Evolutionary conservation across 495 filamentous ascomycete species (phyloP), one percentile per base, ranked within the genome.

Genomic region (Annulohypoxylon moriforme): DNA sequence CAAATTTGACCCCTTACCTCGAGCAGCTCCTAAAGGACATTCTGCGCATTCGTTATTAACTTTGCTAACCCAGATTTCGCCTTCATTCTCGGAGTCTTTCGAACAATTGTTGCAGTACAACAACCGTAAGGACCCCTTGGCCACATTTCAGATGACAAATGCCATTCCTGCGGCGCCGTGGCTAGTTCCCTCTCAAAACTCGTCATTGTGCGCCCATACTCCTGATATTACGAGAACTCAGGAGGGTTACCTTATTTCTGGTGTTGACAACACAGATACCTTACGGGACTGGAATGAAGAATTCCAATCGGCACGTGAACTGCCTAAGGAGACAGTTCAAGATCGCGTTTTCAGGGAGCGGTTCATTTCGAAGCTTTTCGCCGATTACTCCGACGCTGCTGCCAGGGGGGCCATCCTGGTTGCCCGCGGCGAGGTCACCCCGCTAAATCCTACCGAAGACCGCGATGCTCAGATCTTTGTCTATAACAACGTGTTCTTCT

Each of bases 401-500:
- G 91, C 93, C 29, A 89, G 93, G 42, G 96, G 96, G 56, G 96
- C 95, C n/a, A 90, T 97, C 33, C 81, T 98, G 46, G 94, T 99
- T 64, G 95, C 94, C 24, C 89, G 92, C 62, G 96, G 95, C 36
- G 96, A 99, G 79, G 90, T 99, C 60, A 91, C 94, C 34, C 94
- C 96, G n/a, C 82, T 99, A 57, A 99, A 99, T 81, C 96, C 96
- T 8, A 98, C 95, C 0, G 96, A 99, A 80, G 89, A 84, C 55
- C 87, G 85, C 50, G 94, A 98, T 79, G 96, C 96, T 2, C 96
- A 98, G 82, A 99, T 99, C 69, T 99, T 97, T 77, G 94, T 99
- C 14, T 98, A 98, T 82, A 98, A 98, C 84, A 98, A 98, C 81
- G 92, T 99, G 64, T 99, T 99, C 84, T 98, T 95, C 84, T 98